Evolutionary conservation across 2,329 filamentous ascomycete species (phyloP).

Genomic region (Pyrenochaeta sp.): DNA sequence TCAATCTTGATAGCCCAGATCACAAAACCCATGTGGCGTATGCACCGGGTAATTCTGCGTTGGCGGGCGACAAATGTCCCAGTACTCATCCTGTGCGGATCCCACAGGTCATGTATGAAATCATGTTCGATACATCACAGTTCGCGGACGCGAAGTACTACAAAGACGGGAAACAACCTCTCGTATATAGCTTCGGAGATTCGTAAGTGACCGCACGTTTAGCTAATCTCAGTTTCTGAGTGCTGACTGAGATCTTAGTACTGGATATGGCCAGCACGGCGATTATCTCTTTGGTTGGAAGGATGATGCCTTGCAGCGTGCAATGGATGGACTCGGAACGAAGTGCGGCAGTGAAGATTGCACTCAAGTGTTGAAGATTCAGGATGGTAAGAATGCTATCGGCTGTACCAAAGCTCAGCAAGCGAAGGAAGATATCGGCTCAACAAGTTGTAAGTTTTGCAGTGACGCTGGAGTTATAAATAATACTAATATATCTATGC

Average conservation of each 20-base stretch:
- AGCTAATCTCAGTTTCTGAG: background rate
- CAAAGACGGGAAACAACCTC: constrained; percentile 32
- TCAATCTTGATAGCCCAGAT: constrained; percentile 58
- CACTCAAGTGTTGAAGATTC: constrained; percentile 27
- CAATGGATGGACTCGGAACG: constrained; percentile 38
- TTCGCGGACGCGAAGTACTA: constrained; percentile 35
- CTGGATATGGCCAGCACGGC: constrained; percentile 28
- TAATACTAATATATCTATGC: too few species aligned
- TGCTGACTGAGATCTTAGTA: too few species aligned
- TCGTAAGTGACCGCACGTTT: constrained; percentile 15
- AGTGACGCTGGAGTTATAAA: too few species aligned
- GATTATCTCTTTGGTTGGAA: constrained; percentile 41
- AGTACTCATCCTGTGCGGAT: constrained; percentile 53
- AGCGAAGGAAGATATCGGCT: constrained; percentile 31
- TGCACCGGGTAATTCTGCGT: constrained; percentile 53
- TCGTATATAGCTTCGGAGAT: constrained; percentile 39
- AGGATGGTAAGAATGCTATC: constrained; percentile 37
- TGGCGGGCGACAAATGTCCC: constrained; percentile 56
- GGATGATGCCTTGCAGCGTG: constrained; percentile 34
- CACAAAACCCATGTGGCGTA: constrained; percentile 71
- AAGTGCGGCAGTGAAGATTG: constrained; percentile 38
- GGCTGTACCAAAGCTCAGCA: constrained; percentile 35
- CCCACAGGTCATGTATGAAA: constrained; percentile 57
- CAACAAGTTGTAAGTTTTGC: constrained; percentile 5
- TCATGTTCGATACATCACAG: constrained; percentile 53